A percentile compares a stretch with the other conserved stretches of the same genome.
phyloP scores from a whole-genome alignment of 371 early-diverging fungal genomes.

The Mucor racemosus region DNA sequence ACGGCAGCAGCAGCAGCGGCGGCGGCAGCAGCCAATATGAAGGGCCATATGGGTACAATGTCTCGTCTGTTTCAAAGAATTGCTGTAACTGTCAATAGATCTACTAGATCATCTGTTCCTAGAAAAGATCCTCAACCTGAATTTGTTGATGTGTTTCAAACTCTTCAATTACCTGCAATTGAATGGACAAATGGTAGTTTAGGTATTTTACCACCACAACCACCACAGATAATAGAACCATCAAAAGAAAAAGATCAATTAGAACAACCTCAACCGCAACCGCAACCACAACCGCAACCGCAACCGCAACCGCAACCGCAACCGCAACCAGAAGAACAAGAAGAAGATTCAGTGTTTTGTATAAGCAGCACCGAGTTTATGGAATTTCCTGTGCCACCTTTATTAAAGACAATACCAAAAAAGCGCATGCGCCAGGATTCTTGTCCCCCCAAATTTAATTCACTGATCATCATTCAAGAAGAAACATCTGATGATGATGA shows the following conservation, averaged over 20 bases:
- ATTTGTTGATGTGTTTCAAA: neutral
- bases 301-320: neutral
- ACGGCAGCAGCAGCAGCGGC: neutral
- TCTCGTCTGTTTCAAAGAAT: conserved; percentile 11
- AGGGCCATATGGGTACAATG: neutral
- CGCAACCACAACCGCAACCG: neutral
- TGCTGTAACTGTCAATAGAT: neutral
- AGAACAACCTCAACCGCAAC: neutral
- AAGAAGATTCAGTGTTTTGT: conserved; percentile 6
- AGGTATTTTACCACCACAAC: neutral
- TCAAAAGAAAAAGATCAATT: neutral
- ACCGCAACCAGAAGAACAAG: neutral
- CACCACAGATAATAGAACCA: neutral
- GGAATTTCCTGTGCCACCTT: conserved; percentile 4
- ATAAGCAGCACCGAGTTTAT: neutral
- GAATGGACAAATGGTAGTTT: conserved; percentile 17
- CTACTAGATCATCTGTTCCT: neutral
- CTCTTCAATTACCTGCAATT: conserved; percentile 13
- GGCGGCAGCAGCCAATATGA: neutral
- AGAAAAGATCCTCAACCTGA: neutral
- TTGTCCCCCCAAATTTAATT: neutral
- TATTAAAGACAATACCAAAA: neutral
- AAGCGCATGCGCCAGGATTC: neutral
- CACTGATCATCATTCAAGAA: conserved; percentile 2
- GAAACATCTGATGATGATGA: neutral